Evolutionary conservation across 805 yeast species (phyloP).

Genomic region (Yarrowia phangngaensis): DNA sequence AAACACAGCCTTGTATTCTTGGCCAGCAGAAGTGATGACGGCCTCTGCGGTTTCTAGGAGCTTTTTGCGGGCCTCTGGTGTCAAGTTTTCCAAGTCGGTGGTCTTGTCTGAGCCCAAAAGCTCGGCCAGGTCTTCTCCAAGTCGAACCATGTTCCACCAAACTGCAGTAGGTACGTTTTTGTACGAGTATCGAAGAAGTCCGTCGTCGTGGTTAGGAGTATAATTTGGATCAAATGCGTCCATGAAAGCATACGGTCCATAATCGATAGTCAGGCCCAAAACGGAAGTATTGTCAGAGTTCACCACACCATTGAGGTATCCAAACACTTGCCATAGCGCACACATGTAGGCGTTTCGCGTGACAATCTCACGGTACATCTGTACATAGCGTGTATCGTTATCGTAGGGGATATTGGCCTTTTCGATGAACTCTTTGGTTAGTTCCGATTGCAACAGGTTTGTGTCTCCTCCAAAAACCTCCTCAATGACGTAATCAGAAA

Average conservation of each 20-base stretch:
- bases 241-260: conserved; percentile 91
- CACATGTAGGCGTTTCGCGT: conserved; percentile 70
- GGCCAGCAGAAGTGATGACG: conserved; percentile 60
- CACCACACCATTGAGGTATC: conserved; percentile 88
- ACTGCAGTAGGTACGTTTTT: conserved; percentile 79
- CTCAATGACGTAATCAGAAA: conserved; percentile 70
- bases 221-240: conserved; percentile 76
- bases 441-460: conserved; percentile 31
- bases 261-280: conserved; percentile 84
- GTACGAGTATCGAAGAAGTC: conserved; percentile 64
- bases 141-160: conserved; percentile 87
- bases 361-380: conserved; percentile 66
- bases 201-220: conserved; percentile 90
- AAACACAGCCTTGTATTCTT: conserved; percentile 60
- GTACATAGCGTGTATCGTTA: conserved; percentile 58
- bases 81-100: conserved; percentile 44
- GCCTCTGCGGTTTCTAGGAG: conserved; percentile 57
- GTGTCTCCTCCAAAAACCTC: conserved; percentile 51
- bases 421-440: conserved; percentile 28
- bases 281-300: conserved; percentile 93
- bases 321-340: conserved; percentile 87
- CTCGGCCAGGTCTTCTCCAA: conserved; percentile 81
- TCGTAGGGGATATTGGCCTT: conserved; percentile 33
- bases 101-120: conserved; percentile 68
- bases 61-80: conserved; percentile 32